Evolutionary conservation across 2,329 filamentous ascomycete species (phyloP).

Genomic region (Sporothrix pseudoabietina): DNA sequence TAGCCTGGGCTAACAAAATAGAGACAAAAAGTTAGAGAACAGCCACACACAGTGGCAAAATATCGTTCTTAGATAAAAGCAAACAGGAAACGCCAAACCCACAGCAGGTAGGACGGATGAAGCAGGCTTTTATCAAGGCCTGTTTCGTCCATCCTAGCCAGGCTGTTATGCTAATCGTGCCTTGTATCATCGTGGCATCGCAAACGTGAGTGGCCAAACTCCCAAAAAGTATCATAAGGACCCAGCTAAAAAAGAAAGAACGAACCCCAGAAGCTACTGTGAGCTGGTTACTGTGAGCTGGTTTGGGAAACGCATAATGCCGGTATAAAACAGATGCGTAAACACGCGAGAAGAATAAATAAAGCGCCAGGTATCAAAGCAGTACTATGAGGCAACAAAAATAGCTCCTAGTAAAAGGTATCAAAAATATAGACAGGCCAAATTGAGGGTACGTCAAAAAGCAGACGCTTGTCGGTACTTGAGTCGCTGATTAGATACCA

Average conservation of each 20-base stretch:
- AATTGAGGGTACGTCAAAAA: background rate
- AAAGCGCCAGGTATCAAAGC: background rate
- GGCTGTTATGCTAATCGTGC: conserved; percentile 6
- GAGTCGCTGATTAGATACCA: conserved; percentile 13
- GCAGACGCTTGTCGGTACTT: background rate
- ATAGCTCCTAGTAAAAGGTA: background rate
- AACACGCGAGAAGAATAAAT: background rate
- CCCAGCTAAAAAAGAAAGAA: background rate
- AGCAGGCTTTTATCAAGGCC: too few species aligned
- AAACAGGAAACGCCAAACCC: background rate
- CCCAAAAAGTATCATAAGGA: background rate
- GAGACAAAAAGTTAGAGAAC: background rate
- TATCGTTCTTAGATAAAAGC: background rate
- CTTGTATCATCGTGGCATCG: background rate
- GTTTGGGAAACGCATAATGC: background rate
- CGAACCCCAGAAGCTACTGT: background rate
- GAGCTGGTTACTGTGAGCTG: background rate
- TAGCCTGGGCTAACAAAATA: background rate
- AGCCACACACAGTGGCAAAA: background rate
- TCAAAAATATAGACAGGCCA: background rate
- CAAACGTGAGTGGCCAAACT: background rate
- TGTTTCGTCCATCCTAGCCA: background rate
- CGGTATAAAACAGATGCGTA: background rate
- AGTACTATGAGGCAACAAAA: background rate
- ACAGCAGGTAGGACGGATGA: background rate